phyloP scores from a whole-genome alignment of 495 filamentous ascomycete species.

The Penicillium cinerascens region DNA sequence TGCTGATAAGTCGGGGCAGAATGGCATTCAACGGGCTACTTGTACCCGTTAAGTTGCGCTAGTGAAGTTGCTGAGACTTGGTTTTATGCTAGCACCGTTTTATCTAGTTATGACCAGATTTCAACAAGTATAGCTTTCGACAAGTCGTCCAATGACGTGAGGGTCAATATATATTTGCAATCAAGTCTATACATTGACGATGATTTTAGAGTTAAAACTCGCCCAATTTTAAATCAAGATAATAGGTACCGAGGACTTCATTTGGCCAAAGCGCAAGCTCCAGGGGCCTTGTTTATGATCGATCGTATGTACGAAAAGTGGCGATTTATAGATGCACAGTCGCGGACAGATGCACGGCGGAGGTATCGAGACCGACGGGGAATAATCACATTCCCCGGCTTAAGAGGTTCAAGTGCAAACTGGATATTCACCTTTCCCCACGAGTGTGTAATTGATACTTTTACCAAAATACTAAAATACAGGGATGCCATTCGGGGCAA shows the following conservation, averaged over 20 bases:
- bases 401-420: no score
- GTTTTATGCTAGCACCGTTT: not conserved
- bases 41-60: not conserved
- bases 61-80: not conserved
- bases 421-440: no score
- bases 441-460: no score
- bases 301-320: not conserved
- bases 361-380: not conserved
- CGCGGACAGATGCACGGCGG: not conserved
- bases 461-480: no score
- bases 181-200: no score
- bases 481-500: not conserved
- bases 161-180: not conserved
- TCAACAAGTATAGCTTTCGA: no score
- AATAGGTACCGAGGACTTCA: no score
- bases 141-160: not conserved
- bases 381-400: no score
- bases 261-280: no score
- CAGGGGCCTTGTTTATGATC: not conserved
- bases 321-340: not conserved
- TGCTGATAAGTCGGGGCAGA: not conserved
- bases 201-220: no score
- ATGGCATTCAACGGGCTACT: not conserved
- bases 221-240: no score
- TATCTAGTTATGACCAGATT: not conserved